These are phyloP conservation scores for Phytophthora agathidicida DNA, from an alignment of 352 stramenopile species.

Conservation along the genomic window DNA sequence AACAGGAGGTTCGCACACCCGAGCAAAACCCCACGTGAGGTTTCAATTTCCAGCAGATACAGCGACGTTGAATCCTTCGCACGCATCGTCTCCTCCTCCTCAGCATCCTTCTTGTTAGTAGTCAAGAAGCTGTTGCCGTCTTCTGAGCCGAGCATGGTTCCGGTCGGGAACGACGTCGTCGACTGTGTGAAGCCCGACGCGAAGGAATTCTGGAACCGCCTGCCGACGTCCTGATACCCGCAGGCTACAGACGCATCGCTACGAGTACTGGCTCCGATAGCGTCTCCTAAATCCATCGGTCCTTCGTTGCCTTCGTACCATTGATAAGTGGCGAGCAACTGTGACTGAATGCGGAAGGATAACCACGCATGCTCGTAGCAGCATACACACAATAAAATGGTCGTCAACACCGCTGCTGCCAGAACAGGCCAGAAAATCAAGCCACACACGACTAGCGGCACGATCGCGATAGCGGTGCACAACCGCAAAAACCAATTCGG, in stretches of 20 bases:
- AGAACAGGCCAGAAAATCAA: slow-evolving; percentile 48
- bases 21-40: slow-evolving; percentile 25
- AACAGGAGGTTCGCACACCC: slow-evolving; percentile 38
- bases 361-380: slow-evolving; percentile 65
- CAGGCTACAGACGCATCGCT: slow-evolving; percentile 12
- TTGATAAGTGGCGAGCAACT: slow-evolving; percentile 47
- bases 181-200: slow-evolving; percentile 41
- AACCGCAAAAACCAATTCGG: slow-evolving; percentile 44
- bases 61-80: slow-evolving; percentile 25
- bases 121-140: slow-evolving; percentile 27
- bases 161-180: slow-evolving; percentile 30
- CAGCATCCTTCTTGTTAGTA: slow-evolving; percentile 38
- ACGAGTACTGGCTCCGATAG: slow-evolving; percentile 15
- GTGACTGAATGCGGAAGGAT: slow-evolving; percentile 52
- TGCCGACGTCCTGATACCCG: slow-evolving; percentile 30
- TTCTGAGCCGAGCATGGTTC: slow-evolving; percentile 20
- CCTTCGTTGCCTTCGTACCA: slow-evolving; percentile 50
- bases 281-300: slow-evolving; percentile 4
- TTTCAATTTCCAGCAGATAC: slow-evolving; percentile 35
- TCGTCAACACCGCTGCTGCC: slow-evolving; percentile 27
- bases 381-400: slow-evolving; percentile 43
- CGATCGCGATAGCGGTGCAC: slow-evolving; percentile 32
- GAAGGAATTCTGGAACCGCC: slow-evolving; percentile 43
- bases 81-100: slow-evolving; percentile 14
- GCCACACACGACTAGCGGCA: slow-evolving; percentile 35